Conservation (phyloP, 352 stramenopile genomes). For the Pythium guiyangense region DNA sequence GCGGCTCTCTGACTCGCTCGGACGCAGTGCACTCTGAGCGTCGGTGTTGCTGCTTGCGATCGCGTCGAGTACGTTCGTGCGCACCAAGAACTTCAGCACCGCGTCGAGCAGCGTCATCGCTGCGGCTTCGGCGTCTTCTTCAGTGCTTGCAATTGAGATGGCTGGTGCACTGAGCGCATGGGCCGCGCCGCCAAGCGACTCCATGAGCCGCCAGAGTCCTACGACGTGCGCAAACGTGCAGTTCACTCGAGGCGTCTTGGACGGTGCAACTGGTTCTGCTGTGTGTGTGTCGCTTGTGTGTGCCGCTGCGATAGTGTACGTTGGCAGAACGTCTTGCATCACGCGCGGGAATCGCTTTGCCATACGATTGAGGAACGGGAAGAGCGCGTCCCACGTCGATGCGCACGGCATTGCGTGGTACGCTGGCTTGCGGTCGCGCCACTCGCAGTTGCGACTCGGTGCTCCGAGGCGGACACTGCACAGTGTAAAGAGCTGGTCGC, state of each 20-base stretch:
- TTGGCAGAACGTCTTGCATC: slow-evolving; percentile 21
- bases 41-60: not conserved
- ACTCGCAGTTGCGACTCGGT: slow-evolving; percentile 33
- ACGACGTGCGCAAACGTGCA: slow-evolving; percentile 59
- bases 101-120: slow-evolving; percentile 14
- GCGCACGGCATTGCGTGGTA: slow-evolving; percentile 67
- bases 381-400: slow-evolving; percentile 43
- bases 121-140: slow-evolving; percentile 3
- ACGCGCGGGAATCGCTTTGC: slow-evolving; percentile 24
- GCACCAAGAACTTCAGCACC: slow-evolving; percentile 22
- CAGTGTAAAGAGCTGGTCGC: slow-evolving; percentile 34
- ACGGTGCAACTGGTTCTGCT: not conserved
- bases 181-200: slow-evolving; percentile 24
- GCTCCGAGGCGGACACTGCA: slow-evolving; percentile 25
- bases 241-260: slow-evolving; percentile 21
- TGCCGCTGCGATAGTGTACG: not conserved
- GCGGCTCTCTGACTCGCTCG: slow-evolving; percentile 1
- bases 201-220: slow-evolving; percentile 49
- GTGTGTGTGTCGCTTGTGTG: not conserved
- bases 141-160: slow-evolving; percentile 6
- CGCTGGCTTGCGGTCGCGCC: slow-evolving; percentile 41
- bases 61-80: slow-evolving; percentile 14
- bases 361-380: slow-evolving; percentile 44
- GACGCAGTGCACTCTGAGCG: not conserved
- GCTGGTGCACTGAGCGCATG: not conserved